Percentiles rank a stretch among this genome's conserved stretches.
Conservation (phyloP, 768 basidiomycete species). For the Boletus tomentosulus region DNA sequence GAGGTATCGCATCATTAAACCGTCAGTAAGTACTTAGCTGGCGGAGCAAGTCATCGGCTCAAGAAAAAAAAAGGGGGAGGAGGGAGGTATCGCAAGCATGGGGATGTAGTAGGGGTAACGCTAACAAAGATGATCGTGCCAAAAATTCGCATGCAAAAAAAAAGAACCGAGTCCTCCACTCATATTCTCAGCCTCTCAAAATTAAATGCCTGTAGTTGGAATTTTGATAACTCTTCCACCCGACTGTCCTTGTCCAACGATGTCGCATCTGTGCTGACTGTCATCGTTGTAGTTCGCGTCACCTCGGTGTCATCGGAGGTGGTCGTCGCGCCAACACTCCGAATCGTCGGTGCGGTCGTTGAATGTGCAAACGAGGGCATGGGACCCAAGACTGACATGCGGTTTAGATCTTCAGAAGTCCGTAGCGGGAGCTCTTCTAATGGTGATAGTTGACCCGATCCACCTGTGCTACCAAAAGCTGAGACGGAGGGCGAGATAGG, state of each 20-base stretch:
- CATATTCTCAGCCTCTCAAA: conserved; percentile 16
- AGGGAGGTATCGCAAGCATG: conserved; percentile 13
- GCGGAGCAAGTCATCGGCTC: conserved; percentile 1
- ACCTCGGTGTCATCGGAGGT: conserved; percentile 29
- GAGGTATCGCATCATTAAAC: conserved; percentile 12
- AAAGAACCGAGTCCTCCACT: background rate
- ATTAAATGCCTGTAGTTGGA: conserved; percentile 19
- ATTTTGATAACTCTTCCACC: conserved; percentile 9
- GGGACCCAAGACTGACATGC: conserved; percentile 28
- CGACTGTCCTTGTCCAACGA: conserved; percentile 7
- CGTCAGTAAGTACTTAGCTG: conserved; percentile 2
- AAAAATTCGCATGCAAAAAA: conserved; percentile 4
- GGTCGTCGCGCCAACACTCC: conserved; percentile 30
- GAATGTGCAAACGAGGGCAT: conserved; percentile 33
- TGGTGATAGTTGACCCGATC: conserved; percentile 19
- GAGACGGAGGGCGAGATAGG: conserved; percentile 48
- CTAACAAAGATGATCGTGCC: conserved; percentile 1
- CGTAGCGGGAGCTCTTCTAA: conserved; percentile 20
- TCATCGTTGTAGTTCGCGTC: conserved; percentile 22
- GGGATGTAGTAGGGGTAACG: conserved; percentile 6
- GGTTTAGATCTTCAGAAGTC: conserved; percentile 14
- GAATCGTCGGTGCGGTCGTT: conserved; percentile 27
- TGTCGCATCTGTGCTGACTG: conserved; percentile 12
- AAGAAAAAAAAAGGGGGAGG: background rate
- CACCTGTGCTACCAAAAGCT: conserved; percentile 39